These are phyloP conservation scores for Acrocalymma vagum DNA, from an alignment of 2,329 filamentous ascomycete species.

Conservation along the genomic window DNA sequence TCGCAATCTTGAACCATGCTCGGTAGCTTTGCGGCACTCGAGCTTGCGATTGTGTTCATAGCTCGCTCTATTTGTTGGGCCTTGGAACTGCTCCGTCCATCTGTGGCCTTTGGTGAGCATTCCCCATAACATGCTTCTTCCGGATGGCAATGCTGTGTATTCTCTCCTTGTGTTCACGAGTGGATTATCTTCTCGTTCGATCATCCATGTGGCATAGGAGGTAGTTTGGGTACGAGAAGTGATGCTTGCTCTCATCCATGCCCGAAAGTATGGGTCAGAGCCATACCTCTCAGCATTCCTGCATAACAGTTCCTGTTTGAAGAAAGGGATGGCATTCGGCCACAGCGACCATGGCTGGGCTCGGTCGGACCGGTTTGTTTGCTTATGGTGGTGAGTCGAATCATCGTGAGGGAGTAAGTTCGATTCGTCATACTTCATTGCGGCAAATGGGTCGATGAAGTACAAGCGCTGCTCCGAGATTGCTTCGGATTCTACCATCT, in stretches of 20 bases:
- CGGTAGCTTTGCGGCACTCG: constrained; percentile 31
- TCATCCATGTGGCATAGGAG: constrained; percentile 34
- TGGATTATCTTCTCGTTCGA: constrained; percentile 30
- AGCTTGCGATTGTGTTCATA: constrained; percentile 36
- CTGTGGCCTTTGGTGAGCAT: constrained; percentile 12
- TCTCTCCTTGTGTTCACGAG: constrained; percentile 30
- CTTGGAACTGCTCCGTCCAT: constrained; percentile 20
- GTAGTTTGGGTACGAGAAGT: constrained; percentile 27
- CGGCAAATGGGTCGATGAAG: constrained; percentile 26
- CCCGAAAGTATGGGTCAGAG: constrained; percentile 32
- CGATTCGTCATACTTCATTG: too few relatives aligned
- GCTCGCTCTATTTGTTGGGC: constrained; percentile 20
- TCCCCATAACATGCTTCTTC: constrained; percentile 4
- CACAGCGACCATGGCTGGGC: constrained; percentile 30
- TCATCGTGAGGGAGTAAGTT: too few relatives aligned
- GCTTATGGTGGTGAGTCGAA: constrained; percentile 23
- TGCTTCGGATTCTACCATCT: neutral
- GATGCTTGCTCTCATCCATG: constrained; percentile 33
- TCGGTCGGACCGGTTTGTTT: constrained; percentile 19
- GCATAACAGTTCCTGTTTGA: constrained; percentile 26
- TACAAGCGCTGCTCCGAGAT: constrained; percentile 11
- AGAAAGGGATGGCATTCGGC: constrained; percentile 32
- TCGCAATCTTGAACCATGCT: constrained; percentile 26
- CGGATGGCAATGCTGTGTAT: constrained; percentile 18
- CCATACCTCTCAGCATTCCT: constrained; percentile 29